Evolutionary conservation across 225 moss, liverwort and hornwort species (phyloP).

Genomic region (Thuidium tamariscinum): DNA sequence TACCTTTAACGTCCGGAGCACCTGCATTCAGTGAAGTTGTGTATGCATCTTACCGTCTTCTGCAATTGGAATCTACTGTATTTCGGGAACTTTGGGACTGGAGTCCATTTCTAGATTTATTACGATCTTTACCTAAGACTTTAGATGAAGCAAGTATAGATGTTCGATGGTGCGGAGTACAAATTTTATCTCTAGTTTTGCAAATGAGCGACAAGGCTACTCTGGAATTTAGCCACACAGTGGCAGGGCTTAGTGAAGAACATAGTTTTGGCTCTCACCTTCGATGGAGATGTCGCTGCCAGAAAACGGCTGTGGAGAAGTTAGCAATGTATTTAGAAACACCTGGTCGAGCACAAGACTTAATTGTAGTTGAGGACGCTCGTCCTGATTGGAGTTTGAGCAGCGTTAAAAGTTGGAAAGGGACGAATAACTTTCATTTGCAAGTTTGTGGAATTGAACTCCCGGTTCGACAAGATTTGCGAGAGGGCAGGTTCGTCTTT

Average conservation of each 20-base stretch:
- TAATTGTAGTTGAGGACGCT: background rate
- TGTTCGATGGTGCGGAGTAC: slow-evolving; percentile 84
- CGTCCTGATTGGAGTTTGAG: slow-evolving; percentile 24
- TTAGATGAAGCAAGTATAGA: slow-evolving; percentile 43
- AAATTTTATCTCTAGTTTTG: slow-evolving; percentile 57
- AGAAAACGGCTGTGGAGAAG: slow-evolving; percentile 68
- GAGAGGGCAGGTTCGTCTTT: slow-evolving; percentile 34
- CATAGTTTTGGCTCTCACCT: slow-evolving; percentile 55
- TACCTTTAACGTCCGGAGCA: slow-evolving; percentile 22
- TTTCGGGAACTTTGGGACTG: slow-evolving; percentile 94
- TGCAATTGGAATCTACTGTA: slow-evolving; percentile 62
- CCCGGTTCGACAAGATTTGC: slow-evolving; percentile 48
- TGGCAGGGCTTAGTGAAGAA: slow-evolving; percentile 53
- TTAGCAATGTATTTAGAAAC: slow-evolving; percentile 71
- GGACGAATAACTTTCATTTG: slow-evolving; percentile 48
- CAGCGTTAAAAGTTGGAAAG: slow-evolving; percentile 38
- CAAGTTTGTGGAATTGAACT: slow-evolving; percentile 85
- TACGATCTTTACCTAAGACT: slow-evolving; percentile 27
- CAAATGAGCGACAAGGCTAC: slow-evolving; percentile 84
- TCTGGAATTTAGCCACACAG: slow-evolving; percentile 30
- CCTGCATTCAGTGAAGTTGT: slow-evolving; percentile 60
- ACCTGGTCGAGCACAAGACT: background rate
- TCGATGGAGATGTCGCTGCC: slow-evolving; percentile 64
- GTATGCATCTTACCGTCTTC: slow-evolving; percentile 68
- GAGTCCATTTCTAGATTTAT: slow-evolving; percentile 79